A percentile compares a stretch with the other conserved stretches of the same genome.
Conservation (phyloP, 1,284 basidiomycete genomes). For the Microbotryomycetes sp. region DNA sequence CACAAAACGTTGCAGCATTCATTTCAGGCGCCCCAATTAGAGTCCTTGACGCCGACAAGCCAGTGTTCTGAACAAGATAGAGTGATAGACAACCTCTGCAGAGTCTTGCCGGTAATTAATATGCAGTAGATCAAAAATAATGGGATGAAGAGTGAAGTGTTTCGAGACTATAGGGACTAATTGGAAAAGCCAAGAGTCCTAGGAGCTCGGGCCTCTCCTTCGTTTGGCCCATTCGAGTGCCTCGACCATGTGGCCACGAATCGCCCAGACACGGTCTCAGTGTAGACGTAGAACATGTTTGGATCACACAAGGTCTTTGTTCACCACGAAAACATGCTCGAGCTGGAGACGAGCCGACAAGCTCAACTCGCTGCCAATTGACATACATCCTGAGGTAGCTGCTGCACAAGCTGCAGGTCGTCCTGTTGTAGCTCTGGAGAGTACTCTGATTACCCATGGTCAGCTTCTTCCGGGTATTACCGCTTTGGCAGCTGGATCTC, state of each 20-base stretch:
- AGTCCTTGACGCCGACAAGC: background rate
- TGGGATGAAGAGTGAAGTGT: too few species aligned
- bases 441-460: conserved; percentile 32
- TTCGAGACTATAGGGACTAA: too few species aligned
- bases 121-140: too few species aligned
- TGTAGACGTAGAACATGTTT: too few species aligned
- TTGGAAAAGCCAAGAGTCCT: too few species aligned
- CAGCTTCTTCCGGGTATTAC: background rate
- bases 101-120: too few species aligned
- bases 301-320: too few species aligned
- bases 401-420: conserved; percentile 20
- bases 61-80: background rate
- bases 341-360: background rate
- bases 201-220: background rate
- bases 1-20: conserved; percentile 53
- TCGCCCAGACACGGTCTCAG: too few species aligned
- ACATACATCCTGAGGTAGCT: conserved; percentile 20
- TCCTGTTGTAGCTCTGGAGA: conserved; percentile 29
- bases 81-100: too few species aligned
- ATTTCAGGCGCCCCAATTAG: conserved; percentile 39
- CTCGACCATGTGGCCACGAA: background rate
- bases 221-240: background rate
- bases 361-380: conserved; percentile 12
- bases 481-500: background rate
- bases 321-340: background rate